Conservation (phyloP, 106 monocot species). For the Hemerocallis citrina region DNA sequence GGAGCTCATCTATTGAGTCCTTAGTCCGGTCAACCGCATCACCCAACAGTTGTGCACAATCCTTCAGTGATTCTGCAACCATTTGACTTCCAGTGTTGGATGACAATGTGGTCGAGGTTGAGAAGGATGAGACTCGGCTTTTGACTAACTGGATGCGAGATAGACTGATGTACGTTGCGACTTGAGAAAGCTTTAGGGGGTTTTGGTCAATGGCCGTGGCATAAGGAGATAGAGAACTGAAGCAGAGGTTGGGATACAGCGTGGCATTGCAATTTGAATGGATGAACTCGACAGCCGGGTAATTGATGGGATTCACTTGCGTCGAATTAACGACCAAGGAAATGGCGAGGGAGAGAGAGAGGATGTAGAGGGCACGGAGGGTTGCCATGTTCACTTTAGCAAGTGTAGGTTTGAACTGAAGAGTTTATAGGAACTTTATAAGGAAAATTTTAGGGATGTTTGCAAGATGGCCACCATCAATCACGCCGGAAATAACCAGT, state of each 20-base stretch:
- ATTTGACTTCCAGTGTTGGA: not conserved
- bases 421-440: too few relatives aligned
- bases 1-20: constrained; percentile 16
- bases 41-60: constrained; percentile 21
- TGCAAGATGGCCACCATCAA: too few relatives aligned
- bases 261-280: constrained; percentile 11
- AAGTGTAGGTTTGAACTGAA: too few relatives aligned
- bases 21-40: constrained; percentile 24
- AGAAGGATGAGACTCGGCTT: not conserved
- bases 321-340: too few relatives aligned
- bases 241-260: constrained; percentile 23
- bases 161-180: constrained; percentile 19
- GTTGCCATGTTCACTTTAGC: too few relatives aligned
- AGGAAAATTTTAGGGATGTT: too few relatives aligned
- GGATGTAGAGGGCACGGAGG: too few relatives aligned
- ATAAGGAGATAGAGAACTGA: constrained; percentile 10
- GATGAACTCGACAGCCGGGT: constrained; percentile 10
- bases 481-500: too few relatives aligned
- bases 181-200: constrained; percentile 18
- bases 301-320: too few relatives aligned
- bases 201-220: constrained; percentile 3
- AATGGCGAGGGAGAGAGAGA: too few relatives aligned
- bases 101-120: not conserved
- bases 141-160: not conserved
- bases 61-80: constrained; percentile 16